Conservation (phyloP, 2,329 filamentous ascomycete genomes). For the Cephalotrichum gorgonifer region DNA sequence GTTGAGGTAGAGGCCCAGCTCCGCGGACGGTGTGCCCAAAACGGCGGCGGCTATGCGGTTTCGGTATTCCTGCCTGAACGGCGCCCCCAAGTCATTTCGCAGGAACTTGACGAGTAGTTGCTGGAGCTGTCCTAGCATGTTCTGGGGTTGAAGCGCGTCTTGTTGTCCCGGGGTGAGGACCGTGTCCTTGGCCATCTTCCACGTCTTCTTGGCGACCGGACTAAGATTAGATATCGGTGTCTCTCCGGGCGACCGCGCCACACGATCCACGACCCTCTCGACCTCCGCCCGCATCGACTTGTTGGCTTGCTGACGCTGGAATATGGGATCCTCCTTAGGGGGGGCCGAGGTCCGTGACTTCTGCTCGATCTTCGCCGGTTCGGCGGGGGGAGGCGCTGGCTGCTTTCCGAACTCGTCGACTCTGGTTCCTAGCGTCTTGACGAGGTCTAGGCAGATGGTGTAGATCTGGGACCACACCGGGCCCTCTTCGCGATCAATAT, state of each 20-base stretch:
- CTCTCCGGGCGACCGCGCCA: conserved; percentile 35
- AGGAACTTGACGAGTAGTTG: conserved; percentile 35
- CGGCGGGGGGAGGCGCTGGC: conserved; percentile 22
- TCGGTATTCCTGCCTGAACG: conserved; percentile 62
- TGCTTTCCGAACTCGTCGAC: conserved; percentile 50
- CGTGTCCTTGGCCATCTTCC: conserved; percentile 34
- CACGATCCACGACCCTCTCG: conserved; percentile 32
- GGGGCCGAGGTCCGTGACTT: conserved; percentile 27
- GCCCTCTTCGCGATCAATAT: conserved; percentile 73
- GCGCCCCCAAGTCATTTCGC: conserved; percentile 45
- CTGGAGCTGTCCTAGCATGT: conserved; percentile 36
- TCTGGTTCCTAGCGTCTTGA: conserved; percentile 57
- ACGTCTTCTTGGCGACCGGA: conserved; percentile 39
- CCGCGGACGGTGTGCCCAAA: conserved; percentile 63
- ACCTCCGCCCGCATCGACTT: conserved; percentile 30
- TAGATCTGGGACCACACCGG: conserved; percentile 76
- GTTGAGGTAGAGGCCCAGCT: conserved; percentile 57
- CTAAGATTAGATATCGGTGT: conserved; percentile 36
- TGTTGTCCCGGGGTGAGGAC: conserved; percentile 44
- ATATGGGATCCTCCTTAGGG: conserved; percentile 33
- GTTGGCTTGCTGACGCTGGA: conserved; percentile 24
- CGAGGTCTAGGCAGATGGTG: conserved; percentile 54
- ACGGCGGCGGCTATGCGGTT: conserved; percentile 57
- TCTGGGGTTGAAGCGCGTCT: conserved; percentile 38
- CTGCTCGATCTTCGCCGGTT: conserved; percentile 15